Evolutionary conservation across 495 filamentous ascomycete genomes (phyloP), one percentile per base, ranked within the genome.

Genomic region (Penicillium diatomitis): DNA sequence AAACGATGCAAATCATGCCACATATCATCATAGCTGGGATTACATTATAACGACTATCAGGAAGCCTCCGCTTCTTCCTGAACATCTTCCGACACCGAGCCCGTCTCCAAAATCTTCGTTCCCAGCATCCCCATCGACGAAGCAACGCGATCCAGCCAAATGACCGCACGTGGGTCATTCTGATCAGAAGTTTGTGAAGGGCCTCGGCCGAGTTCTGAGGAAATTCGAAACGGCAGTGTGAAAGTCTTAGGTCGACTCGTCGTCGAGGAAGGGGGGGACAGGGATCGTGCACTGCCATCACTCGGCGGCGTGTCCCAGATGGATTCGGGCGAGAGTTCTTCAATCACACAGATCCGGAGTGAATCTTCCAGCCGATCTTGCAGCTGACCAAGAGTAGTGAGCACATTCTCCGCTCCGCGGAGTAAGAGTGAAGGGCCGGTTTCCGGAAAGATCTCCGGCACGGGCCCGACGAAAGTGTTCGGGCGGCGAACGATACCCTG

Each of bases 71-170:
- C 46, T 5, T 47, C 46, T 10, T 36, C 5, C 3, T 6, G 4
- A 31, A 41, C 32, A 27, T 31, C 29, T 5, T 28, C 28, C 7
- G n/a, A 39, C 3, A 6, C 8, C 4, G 36, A 33, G 10, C 27
- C 34, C 7, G 39, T 44, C 10, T 41, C 3, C 29, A 57, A 32
- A 3, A 56, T 31, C 29, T 46, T 59, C 0, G 58, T 51, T 5
- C 62, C 60, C 7, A 69, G 38, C 46, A 63, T 58, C 2, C 66
- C 66, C 64, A 69, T 65, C n/a, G 64, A 68, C 31, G 64, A 69
- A 9, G 64, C 68, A 38, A 71, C 56, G 3, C 60, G 62, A 43
- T 71, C 68, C 44, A 71, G 38, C 66, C 63, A 69, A 30, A 63
- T 62, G 5, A 63, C 59, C 5, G 60, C 59, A 28, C 49, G 55